phyloP scores from a whole-genome alignment of 176 grass and related monocot genomes.

The Rhynchospora breviuscula region DNA sequence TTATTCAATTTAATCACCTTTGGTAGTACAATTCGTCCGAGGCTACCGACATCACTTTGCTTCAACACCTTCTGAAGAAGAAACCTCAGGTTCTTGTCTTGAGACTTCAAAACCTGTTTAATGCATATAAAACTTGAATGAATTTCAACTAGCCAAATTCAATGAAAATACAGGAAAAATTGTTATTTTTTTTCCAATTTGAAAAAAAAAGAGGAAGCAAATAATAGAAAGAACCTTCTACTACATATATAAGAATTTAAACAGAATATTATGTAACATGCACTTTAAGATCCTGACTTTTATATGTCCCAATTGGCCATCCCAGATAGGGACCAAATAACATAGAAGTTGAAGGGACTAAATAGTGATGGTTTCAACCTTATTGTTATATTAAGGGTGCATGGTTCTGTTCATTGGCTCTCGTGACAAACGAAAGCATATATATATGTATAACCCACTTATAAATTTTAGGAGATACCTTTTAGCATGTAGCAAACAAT shows the following conservation, averaged over 20 bases:
- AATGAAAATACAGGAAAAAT: background rate
- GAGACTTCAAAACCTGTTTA: conserved; percentile 44
- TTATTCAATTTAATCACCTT: conserved; percentile 56
- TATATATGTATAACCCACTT: background rate
- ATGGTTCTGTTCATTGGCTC: no score
- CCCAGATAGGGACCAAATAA: background rate
- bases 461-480: background rate
- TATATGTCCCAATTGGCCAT: background rate
- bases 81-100: conserved; percentile 75
- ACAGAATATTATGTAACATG: background rate
- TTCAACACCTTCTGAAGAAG: conserved; percentile 96
- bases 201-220: background rate
- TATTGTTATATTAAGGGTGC: background rate
- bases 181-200: background rate
- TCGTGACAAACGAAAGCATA: background rate
- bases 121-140: background rate
- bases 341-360: background rate
- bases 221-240: background rate
- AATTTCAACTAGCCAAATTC: background rate
- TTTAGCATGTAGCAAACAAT: background rate
- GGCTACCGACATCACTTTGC: conserved; percentile 86
- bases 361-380: background rate
- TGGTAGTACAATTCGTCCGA: conserved; percentile 91
- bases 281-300: background rate
- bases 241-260: background rate